Base-by-base conservation (phyloP, 768 basidiomycete species). In the Trametes cinnabarina region DNA sequence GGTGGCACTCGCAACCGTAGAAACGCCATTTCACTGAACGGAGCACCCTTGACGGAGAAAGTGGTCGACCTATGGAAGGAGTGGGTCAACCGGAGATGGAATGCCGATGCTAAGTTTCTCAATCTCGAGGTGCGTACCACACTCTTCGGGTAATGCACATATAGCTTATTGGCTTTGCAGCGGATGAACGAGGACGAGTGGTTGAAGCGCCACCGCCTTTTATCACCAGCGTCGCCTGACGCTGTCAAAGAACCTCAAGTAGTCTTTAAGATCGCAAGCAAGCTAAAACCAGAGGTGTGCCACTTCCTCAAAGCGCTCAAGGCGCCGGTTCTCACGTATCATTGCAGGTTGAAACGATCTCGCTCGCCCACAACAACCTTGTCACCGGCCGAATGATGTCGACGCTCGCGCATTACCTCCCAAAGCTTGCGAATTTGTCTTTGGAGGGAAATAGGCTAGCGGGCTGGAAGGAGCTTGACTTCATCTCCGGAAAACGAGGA, bases 221-320 rank as follows among this genome's bases (percentile, higher is more conserved):
- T 77, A 26, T 82, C 88, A 1, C 93, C 92, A 3, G 92, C 92
- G 7, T 75, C 76, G 23, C 78, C 80, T 28, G 83, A 86, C 10
- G 84, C 82, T 23, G 68, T 73, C 20, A 82, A 78, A 58, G 88
- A 91, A 65, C 85, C 88, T 0, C 82, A 87, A 5, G 93, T 95
- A 10, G 85, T 98, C 43, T 94, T 94, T 78, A 94, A 94, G 71
- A 77, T 95, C 11, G 92, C 94, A 1, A 79, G 82, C 19, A 81
- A 87, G 63, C 82, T 94, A 51, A 84, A 83, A 62, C 93, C 94
- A 35, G 80, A 84, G 55, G 92, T 91, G 65, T 53, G 77, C 66
- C 7, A 60, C 52, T 35, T 23, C 20, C 8, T 14, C 22, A 3
- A 3, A 2, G n/a, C 4, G 9, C 20, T 14, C n/a, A 2, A 1